Evolutionary conservation across 2,329 filamentous ascomycete species (phyloP).

Genomic region (Chaetothyriales sp.): DNA sequence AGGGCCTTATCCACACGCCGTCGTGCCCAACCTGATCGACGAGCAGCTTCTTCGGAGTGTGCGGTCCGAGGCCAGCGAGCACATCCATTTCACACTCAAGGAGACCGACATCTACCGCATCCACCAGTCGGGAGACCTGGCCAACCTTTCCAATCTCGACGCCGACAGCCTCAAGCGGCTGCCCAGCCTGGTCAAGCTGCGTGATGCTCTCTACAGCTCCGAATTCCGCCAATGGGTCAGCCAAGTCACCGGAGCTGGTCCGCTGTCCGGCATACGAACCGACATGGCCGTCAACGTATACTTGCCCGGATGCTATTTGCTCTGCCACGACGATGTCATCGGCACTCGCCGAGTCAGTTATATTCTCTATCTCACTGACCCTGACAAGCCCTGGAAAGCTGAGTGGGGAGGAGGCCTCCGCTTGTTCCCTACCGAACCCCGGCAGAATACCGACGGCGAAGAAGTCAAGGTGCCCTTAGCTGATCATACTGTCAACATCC

Average conservation of each 20-base stretch:
- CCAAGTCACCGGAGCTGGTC: conserved; percentile 68
- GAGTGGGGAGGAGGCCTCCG: conserved; percentile 88
- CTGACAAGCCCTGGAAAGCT: conserved; percentile 74
- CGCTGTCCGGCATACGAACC: conserved; percentile 81
- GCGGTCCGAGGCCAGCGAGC: conserved; percentile 72
- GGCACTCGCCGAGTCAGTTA: conserved; percentile 93
- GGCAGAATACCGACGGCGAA: conserved; percentile 53
- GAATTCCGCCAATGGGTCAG: conserved; percentile 81
- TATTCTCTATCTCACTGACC: conserved; percentile 88
- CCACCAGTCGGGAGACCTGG: conserved; percentile 92
- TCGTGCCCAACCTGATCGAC: conserved; percentile 69
- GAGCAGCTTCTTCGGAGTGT: conserved; percentile 70
- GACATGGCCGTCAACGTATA: conserved; percentile 99
- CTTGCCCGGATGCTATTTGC: conserved; percentile 82
- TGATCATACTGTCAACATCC: conserved; percentile 66
- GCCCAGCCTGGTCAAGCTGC: conserved; percentile 77
- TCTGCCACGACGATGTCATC: conserved; percentile 98
- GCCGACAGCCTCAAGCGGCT: conserved; percentile 71
- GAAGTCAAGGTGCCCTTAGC: conserved; percentile 66
- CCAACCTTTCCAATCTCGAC: conserved; percentile 87
- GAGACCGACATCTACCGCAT: conserved; percentile 99
- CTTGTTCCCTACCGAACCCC: conserved; percentile 59
- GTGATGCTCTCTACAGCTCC: conserved; percentile 84
- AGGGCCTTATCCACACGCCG: conserved; percentile 68
- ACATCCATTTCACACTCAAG: conserved; percentile 92